Base-by-base conservation (phyloP, 2,329 filamentous ascomycete species). In the Pseudogymnoascus sp. region DNA sequence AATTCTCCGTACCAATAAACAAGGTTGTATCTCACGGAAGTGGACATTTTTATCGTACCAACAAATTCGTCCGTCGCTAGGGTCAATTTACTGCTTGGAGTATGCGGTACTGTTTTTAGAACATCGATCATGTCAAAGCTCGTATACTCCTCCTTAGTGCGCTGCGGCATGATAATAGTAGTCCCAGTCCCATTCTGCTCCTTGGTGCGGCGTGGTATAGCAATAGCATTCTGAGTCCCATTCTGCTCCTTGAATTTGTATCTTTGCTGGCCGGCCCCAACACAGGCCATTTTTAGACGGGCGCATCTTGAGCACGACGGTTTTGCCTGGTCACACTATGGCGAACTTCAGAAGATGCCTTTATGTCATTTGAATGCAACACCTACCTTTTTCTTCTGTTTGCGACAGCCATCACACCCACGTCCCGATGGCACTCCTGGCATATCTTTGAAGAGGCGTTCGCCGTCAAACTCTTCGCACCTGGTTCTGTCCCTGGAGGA, bases 381-480 rank as follows among this genome's bases (percentile, higher is more conserved):
- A 31, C 45, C 12, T 69, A 79, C 80, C 76, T 81, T 82, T 69
- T 82, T 82, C 75, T 81, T 82, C 65, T 80, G 77, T 65, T 75
- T 78, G 35, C 79, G 76, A 66, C 79, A 82, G 12, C 73, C 78
- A 62, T 82, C 77, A 65, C 80, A 82, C 35, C 77, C 80, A 62
- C 76, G 75, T 59, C 78, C 76, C 7, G 77, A 77, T 21, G 80
- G 80, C 15, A 82, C 80, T 25, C 80, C 80, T 0, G 79, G 78
- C 80, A 82, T 82, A 2, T 64, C 65, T 48, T 64, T 67, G 45
- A 48, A 65, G 15, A 10, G 7, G 12, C n/a, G 27, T 33, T 25
- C n/a, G 9, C n/a, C 12, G 27, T 33, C 45, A 33, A 18, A 13
- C 21, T 25, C 21, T 7, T 12, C 21, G 3, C 21, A 5, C 18